phyloP scores from a whole-genome alignment of 2,329 filamentous ascomycete genomes.

The Passalora sequoiae region DNA sequence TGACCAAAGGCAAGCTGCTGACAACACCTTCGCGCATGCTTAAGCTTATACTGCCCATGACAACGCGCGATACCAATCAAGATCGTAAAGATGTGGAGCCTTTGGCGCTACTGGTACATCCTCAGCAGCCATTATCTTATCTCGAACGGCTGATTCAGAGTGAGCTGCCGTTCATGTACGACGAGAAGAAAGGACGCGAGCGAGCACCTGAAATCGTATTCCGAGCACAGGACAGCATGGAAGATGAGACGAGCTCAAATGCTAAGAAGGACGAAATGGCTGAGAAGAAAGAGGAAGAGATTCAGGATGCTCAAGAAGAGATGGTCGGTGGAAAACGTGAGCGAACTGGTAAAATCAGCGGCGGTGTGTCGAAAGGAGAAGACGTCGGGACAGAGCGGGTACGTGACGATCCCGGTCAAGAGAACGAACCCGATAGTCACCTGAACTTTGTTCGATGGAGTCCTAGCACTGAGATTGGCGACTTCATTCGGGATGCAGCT shows the following conservation, averaged over 20 bases:
- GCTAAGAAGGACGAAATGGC: constrained; percentile 29
- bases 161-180: constrained; percentile 62
- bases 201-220: constrained; percentile 72
- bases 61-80: constrained; percentile 53
- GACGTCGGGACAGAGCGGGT: not conserved
- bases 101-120: constrained; percentile 77
- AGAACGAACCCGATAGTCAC: constrained; percentile 40
- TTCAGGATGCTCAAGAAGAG: constrained; percentile 46
- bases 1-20: constrained; percentile 70
- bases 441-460: constrained; percentile 81
- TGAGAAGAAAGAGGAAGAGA: constrained; percentile 36
- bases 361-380: constrained; percentile 9
- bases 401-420: not conserved
- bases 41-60: constrained; percentile 73
- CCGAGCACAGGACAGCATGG: constrained; percentile 68
- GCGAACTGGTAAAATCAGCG: constrained; percentile 40
- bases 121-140: constrained; percentile 85
- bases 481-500: constrained; percentile 88
- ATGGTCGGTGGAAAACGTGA: constrained; percentile 48
- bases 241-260: constrained; percentile 46
- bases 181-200: constrained; percentile 56
- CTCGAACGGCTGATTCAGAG: constrained; percentile 84
- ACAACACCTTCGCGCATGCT: constrained; percentile 76
- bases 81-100: constrained; percentile 72
- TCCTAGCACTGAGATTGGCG: constrained; percentile 80